Base-by-base conservation (phyloP, 2,329 filamentous ascomycete species). In the Clonostachys chloroleuca region DNA sequence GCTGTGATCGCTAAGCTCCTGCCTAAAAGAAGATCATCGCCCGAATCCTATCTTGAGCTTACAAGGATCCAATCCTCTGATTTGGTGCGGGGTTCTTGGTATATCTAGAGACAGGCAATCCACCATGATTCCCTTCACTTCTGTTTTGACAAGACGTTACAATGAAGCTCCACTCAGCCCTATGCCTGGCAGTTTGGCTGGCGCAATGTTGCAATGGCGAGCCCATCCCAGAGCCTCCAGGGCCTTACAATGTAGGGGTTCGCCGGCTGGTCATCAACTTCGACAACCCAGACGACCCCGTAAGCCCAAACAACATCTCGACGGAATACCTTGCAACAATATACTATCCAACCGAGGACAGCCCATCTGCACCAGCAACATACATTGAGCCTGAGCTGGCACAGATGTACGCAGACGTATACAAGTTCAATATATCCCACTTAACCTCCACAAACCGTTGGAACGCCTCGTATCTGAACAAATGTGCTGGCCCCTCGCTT, bases 371-470 rank as follows among this genome's bases (percentile, higher is more conserved):
- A 6, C 47, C 50, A 3, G 43, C 41, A 18, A 40, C 41, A 1
- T 53, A 53, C 10, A 34, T 53, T n/a, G 45, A 53, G 39, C 34
- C 51, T 8, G 51, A 53, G 39, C 42, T 52, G 35, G 46, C 34
- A 7, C 9, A 52, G 18, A 12, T 48, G 14, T 53, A 50, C 41
- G 41, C 35, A 2, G 34, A 39, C 36, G 36, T 39, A 8, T 39
- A 20, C 12, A 42, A 9, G 5, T 53, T 36, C 42, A 53, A 53
- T 12, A 47, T 50, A n/a, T 47, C 47, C 34, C 49, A 52, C 14
- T 24, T 53, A 16, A 53, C 51, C 12, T 43, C 50, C 1, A 52
- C 37, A 12, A 10, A 50, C 12, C 43, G 47, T 6, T 47, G 34
- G 45, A 46, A 50, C 10, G 51, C 51, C 7, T 46, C 51, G 0